These are phyloP conservation scores for Aspergillus cavernicola DNA, from an alignment of 495 filamentous ascomycete species.

Conservation along the genomic window DNA sequence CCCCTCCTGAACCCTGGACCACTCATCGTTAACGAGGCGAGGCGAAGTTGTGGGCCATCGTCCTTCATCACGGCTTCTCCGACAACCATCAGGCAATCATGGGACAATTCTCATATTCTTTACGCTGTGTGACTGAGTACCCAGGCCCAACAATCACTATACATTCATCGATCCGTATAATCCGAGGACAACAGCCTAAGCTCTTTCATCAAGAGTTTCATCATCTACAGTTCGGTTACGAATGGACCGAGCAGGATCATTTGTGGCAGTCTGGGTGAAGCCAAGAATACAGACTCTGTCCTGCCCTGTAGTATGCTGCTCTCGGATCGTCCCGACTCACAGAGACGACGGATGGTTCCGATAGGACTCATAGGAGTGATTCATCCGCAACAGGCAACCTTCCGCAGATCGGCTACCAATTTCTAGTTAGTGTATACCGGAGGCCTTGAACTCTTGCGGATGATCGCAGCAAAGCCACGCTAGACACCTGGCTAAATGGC, in stretches of 20 bases:
- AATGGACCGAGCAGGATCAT: neutral
- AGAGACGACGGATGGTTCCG: neutral
- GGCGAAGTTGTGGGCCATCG: neutral
- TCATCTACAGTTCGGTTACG: neutral
- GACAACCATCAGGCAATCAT: neutral
- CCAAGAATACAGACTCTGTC: neutral
- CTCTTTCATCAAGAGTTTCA: neutral
- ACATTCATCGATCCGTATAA: neutral
- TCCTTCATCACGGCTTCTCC: conserved; percentile 1
- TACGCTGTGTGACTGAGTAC: neutral
- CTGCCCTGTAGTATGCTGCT: neutral
- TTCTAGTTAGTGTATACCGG: neutral
- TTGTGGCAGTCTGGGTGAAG: neutral
- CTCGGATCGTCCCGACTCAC: conserved; percentile 3
- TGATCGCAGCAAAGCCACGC: neutral
- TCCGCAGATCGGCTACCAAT: neutral
- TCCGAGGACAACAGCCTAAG: neutral
- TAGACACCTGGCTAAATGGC: neutral
- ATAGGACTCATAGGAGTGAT: neutral
- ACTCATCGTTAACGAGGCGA: neutral
- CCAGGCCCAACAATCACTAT: neutral
- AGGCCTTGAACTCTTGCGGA: neutral
- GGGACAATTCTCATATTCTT: neutral
- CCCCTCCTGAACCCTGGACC: neutral
- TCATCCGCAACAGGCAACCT: neutral